These are phyloP conservation scores for Ogataea zsoltii DNA, from an alignment of 805 yeast genomes.

Conservation along the genomic window DNA sequence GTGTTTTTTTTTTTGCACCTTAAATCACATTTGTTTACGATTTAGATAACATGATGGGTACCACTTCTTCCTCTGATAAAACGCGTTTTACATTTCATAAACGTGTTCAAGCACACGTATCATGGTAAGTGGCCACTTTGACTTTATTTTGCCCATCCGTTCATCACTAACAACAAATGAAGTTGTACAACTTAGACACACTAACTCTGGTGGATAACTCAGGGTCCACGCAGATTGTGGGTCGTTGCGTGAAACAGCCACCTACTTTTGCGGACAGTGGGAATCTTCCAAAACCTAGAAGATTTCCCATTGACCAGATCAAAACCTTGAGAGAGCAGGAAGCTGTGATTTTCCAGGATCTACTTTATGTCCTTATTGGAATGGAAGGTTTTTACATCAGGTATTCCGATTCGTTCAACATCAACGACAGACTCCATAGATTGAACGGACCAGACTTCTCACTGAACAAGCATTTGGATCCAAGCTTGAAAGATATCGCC, in stretches of 20 bases:
- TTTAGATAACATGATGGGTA: neutral
- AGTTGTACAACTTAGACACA: slow-evolving; percentile 9
- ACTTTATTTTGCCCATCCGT: neutral
- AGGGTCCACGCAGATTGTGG: slow-evolving; percentile 13
- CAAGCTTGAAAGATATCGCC: slow-evolving; percentile 69
- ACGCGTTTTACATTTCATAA: neutral
- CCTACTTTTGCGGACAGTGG: slow-evolving; percentile 21
- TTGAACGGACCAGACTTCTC: slow-evolving; percentile 74
- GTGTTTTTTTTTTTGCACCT: neutral
- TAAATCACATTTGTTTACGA: slow-evolving; percentile 4
- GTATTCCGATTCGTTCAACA: slow-evolving; percentile 62
- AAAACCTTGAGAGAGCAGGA: slow-evolving; percentile 64
- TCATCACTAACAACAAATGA: neutral
- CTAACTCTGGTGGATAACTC: slow-evolving; percentile 10
- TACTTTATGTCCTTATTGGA: slow-evolving; percentile 67
- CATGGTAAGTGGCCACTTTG: too few relatives aligned
- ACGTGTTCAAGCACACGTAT: too few relatives aligned
- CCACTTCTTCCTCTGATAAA: neutral
- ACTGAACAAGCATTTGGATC: slow-evolving; percentile 70
- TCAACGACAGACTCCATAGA: slow-evolving; percentile 38
- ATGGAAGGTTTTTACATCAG: slow-evolving; percentile 77
- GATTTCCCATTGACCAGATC: slow-evolving; percentile 46
- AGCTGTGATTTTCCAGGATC: slow-evolving; percentile 67
- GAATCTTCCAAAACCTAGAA: slow-evolving; percentile 16
- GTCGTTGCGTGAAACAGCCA: slow-evolving; percentile 21